Evolutionary conservation across 768 basidiomycete genomes (phyloP).

Genomic region (Kwoniella bestiolae): DNA sequence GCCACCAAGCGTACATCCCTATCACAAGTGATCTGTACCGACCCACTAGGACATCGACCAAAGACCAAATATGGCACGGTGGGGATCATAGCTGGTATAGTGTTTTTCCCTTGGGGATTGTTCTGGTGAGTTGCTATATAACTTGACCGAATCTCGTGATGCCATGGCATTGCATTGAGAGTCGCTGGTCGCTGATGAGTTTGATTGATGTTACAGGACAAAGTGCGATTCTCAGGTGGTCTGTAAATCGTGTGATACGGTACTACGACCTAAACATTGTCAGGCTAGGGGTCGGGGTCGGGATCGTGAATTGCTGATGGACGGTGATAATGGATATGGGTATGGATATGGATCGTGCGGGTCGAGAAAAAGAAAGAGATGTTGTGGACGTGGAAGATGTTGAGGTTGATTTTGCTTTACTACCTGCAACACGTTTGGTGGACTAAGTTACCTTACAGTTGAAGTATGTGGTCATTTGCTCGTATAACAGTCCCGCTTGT

Average conservation of each 20-base stretch:
- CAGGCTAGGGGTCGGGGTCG: no score
- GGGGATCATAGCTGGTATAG: slow-evolving; percentile 31
- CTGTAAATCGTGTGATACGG: slow-evolving; percentile 19
- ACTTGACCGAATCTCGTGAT: no score
- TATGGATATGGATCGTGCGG: not conserved
- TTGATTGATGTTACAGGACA: slow-evolving; percentile 15
- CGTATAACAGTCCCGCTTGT: no score
- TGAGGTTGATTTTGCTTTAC: no score
- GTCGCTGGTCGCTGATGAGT: not conserved
- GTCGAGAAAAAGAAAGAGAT: not conserved
- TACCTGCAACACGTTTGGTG: no score
- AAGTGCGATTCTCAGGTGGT: slow-evolving; percentile 21
- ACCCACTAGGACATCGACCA: slow-evolving; percentile 11
- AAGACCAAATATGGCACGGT: slow-evolving; percentile 25
- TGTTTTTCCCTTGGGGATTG: slow-evolving; percentile 38
- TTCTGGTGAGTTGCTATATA: slow-evolving; percentile 29
- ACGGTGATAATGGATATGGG: no score
- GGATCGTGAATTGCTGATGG: no score
- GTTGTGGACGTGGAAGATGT: not conserved
- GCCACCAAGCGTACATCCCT: no score
- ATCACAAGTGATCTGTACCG: not conserved
- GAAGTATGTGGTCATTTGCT: no score
- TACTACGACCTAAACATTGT: slow-evolving; percentile 11
- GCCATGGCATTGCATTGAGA: not conserved
- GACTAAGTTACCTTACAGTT: no score